Percentiles rank a stretch among this genome's conserved stretches.
phyloP scores from a whole-genome alignment of 2,329 filamentous ascomycete species.

The Corynespora cassiicola region DNA sequence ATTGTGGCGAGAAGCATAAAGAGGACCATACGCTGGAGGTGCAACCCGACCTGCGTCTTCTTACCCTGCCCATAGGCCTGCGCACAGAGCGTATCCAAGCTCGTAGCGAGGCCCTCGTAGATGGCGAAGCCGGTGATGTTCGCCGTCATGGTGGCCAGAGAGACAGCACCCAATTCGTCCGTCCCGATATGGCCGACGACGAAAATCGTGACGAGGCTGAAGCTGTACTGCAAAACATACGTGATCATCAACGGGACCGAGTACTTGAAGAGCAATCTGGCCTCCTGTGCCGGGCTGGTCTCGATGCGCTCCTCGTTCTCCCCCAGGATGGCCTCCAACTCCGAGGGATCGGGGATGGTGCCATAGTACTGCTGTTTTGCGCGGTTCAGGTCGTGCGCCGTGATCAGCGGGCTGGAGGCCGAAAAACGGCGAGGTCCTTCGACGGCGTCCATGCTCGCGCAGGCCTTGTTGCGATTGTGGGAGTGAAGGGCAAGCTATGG shows the following conservation, averaged over 20 bases:
- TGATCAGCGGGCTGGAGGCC: conserved; percentile 31
- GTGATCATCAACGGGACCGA: conserved; percentile 60
- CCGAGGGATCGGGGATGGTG: conserved; percentile 28
- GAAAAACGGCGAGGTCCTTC: conserved; percentile 39
- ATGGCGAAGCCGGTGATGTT: conserved; percentile 61
- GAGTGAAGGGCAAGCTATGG: conserved; percentile 22
- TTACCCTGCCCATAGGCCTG: conserved; percentile 60
- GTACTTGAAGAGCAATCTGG: conserved; percentile 48
- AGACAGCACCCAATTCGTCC: conserved; percentile 60
- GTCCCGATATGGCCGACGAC: conserved; percentile 61
- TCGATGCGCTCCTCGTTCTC: conserved; percentile 25
- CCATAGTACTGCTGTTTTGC: conserved; percentile 34
- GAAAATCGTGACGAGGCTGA: conserved; percentile 58
- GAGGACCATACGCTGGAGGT: conserved; percentile 60
- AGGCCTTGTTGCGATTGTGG: conserved; percentile 19
- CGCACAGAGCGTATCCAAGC: conserved; percentile 59
- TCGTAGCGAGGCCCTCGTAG: conserved; percentile 60
- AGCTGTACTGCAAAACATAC: conserved; percentile 62
- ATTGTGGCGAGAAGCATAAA: conserved; percentile 56
- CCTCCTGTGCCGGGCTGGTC: conserved; percentile 35
- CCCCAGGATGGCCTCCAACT: conserved; percentile 34
- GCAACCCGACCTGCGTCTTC: conserved; percentile 56
- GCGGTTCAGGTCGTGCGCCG: conserved; percentile 22
- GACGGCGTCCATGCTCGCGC: conserved; percentile 37
- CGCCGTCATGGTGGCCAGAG: conserved; percentile 60